Evolutionary conservation across 2,329 filamentous ascomycete species (phyloP).

Genomic region (Zalaria sp.): DNA sequence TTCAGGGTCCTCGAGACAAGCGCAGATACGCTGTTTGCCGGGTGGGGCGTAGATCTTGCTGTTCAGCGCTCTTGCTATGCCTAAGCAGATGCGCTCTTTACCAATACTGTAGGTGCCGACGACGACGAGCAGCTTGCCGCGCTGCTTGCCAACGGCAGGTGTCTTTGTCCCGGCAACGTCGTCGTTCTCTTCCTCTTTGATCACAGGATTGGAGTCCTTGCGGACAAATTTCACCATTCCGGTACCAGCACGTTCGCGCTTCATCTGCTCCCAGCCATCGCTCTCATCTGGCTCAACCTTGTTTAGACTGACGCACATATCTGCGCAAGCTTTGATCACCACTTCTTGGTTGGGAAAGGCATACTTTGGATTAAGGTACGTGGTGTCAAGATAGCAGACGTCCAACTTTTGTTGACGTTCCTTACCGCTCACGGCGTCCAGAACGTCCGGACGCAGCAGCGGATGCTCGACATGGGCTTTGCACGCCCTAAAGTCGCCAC

Average conservation of each 20-base stretch:
- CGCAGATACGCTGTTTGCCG: slow-evolving; percentile 70
- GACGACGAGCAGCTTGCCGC: slow-evolving; percentile 68
- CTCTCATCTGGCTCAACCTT: slow-evolving; percentile 46
- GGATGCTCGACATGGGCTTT: slow-evolving; percentile 72
- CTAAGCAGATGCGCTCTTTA: slow-evolving; percentile 89
- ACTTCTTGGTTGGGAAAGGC: slow-evolving; percentile 81
- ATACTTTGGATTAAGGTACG: slow-evolving; percentile 90
- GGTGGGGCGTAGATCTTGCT: slow-evolving; percentile 83
- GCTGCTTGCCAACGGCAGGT: slow-evolving; percentile 19
- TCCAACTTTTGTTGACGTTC: slow-evolving; percentile 75
- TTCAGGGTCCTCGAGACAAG: slow-evolving; percentile 73
- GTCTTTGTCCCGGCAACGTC: slow-evolving; percentile 4
- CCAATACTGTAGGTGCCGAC: slow-evolving; percentile 97
- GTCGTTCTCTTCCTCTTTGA: slow-evolving; percentile 23
- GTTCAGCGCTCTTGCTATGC: slow-evolving; percentile 71
- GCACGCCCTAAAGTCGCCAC: slow-evolving; percentile 89
- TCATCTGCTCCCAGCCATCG: slow-evolving; percentile 43
- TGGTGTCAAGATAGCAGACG: slow-evolving; percentile 92
- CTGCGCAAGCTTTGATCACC: slow-evolving; percentile 75
- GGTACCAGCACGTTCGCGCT: slow-evolving; percentile 38
- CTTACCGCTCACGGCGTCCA: slow-evolving; percentile 58
- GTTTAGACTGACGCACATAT: slow-evolving; percentile 68
- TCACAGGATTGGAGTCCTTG: slow-evolving; percentile 24
- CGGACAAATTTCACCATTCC: slow-evolving; percentile 51
- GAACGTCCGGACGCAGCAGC: slow-evolving; percentile 58